Base-by-base conservation (phyloP, 805 yeast genomes). In the Clavispora vitiphila region DNA sequence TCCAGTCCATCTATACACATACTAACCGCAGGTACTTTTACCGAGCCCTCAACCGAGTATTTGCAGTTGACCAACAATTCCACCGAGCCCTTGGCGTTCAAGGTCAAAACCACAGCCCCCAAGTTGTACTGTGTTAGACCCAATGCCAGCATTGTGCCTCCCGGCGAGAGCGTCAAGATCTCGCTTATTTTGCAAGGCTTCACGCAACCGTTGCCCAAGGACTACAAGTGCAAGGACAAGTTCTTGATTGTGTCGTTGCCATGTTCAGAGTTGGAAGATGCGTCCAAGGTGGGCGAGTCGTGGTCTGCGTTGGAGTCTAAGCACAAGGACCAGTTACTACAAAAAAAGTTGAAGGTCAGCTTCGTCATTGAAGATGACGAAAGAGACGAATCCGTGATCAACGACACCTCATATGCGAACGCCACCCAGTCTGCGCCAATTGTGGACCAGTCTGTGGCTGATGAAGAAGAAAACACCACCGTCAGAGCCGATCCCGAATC, bases 21-120 rank as follows among this genome's bases (percentile, higher is more conserved):
- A 47, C 50, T 46, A 47, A 48, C 55, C 20, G 12, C 51, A 83
- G 95, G 90, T 46, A 88, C 95, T 34, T 81, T 87, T 61, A 77
- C 85, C 51, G 74, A 77, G 53, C 80, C 84, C 51, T 76, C 83
- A 34, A 83, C 93, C 14, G 83, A 81, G 59, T 66, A 71, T 42
- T 70, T 81, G 55, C 62, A 67, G 35, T 72, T 81, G 49, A 61
- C 73, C 64, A 82, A 80, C 54, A 69, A 83, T 31, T 63, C 77
- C 12, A 71, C 72, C 41, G 68, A 80, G 24, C 72, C 81, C 35
- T 66, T 78, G 55, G 96, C 96, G 23, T 93, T 88, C 75, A 93
- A 93, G 71, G 97, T 93, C 59, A 93, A 91, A 70, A 91, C 99
- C 35, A 93, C 99, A 6, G 97, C 98, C 8, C 99, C 99, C 47